Evolutionary conservation across 345 rosid species (phyloP).

Genomic region (Corymbia maculata): DNA sequence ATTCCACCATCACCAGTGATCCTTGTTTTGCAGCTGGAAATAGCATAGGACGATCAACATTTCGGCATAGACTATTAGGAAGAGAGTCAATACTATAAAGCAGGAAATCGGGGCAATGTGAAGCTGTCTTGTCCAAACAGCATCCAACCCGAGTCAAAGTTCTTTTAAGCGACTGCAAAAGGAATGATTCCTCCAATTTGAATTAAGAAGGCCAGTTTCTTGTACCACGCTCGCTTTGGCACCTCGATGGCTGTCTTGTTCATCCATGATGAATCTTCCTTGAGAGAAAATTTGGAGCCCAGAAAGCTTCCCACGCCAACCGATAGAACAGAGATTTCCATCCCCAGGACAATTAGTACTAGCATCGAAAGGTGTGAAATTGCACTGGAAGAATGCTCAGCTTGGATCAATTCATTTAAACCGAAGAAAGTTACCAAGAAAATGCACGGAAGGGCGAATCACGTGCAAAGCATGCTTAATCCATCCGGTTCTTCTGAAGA

Average conservation of each 20-base stretch:
- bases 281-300: not conserved
- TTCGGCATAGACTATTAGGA: slow-evolving; percentile 21
- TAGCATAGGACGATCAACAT: slow-evolving; percentile 26
- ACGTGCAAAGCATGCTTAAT: slow-evolving; percentile 23
- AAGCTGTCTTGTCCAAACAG: slow-evolving; percentile 27
- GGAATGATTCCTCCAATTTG: slow-evolving; percentile 28
- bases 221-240: slow-evolving; percentile 30
- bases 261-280: not conserved
- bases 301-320: not conserved
- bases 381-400: slow-evolving; percentile 4
- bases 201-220: slow-evolving; percentile 23
- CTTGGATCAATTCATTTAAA: no score
- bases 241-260: slow-evolving; percentile 3
- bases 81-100: slow-evolving; percentile 22
- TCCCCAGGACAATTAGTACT: slow-evolving; percentile 26
- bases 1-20: slow-evolving; percentile 26
- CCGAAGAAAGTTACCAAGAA: no score
- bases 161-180: not conserved
- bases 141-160: slow-evolving; percentile 23
- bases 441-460: slow-evolving; percentile 23
- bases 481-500: slow-evolving; percentile 29
- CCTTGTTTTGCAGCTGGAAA: slow-evolving; percentile 30
- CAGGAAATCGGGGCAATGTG: slow-evolving; percentile 26
- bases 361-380: slow-evolving; percentile 32
- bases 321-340: slow-evolving; percentile 6